Evolutionary conservation across 306 rosid genomes (phyloP).

Genomic region (Begonia fuchsioides): DNA sequence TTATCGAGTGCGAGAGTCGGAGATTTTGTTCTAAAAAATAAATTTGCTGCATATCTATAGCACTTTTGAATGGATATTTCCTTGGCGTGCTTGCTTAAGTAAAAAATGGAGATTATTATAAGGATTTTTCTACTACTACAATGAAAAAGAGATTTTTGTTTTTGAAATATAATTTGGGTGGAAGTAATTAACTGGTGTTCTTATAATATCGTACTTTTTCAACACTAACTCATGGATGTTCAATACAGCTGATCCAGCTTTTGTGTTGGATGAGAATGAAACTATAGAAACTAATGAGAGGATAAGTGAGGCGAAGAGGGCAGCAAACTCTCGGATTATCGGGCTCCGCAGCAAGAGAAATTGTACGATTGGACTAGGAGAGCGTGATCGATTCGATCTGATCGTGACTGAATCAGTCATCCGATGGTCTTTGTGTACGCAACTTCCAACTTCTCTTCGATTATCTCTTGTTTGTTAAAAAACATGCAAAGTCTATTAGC

Average conservation of each 20-base stretch:
- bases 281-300: neutral
- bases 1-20: no score
- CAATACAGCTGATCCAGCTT: neutral
- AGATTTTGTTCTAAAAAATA: no score
- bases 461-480: constrained; percentile 68
- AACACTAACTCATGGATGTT: neutral
- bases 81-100: no score
- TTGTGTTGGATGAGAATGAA: neutral
- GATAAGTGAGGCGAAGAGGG: neutral
- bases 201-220: no score
- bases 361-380: constrained; percentile 23
- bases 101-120: no score
- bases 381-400: constrained; percentile 59
- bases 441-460: constrained; percentile 53
- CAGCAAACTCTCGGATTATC: neutral
- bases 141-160: no score
- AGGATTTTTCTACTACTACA: no score
- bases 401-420: constrained; percentile 72
- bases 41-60: no score
- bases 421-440: constrained; percentile 86
- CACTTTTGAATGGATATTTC: no score
- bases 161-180: no score
- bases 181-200: no score
- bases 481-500: neutral
- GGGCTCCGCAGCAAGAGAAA: constrained; percentile 6